phyloP scores from a whole-genome alignment of 163 green algal species.

The Volvox carteri region DNA sequence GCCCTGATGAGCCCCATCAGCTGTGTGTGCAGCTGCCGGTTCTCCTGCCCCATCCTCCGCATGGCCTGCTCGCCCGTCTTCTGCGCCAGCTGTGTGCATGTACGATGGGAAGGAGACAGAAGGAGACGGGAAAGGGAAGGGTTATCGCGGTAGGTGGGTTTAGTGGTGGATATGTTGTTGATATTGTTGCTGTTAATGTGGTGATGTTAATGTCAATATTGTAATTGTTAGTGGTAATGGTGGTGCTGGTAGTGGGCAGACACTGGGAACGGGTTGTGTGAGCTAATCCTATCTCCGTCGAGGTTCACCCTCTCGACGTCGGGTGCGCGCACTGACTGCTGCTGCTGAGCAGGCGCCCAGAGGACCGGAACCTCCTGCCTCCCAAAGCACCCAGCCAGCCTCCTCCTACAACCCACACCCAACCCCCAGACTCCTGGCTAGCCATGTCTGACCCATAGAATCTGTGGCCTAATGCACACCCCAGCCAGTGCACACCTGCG shows the following conservation, averaged over 20 bases:
- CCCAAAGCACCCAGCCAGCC: not conserved
- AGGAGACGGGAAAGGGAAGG: not conserved
- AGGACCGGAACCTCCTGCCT: too few species aligned
- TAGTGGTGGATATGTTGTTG: not conserved
- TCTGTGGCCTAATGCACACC: too few species aligned
- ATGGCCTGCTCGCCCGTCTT: conserved; percentile 13
- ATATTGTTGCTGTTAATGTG: not conserved
- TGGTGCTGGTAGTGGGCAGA: too few species aligned
- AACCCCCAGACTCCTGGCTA: not conserved
- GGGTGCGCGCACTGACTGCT: too few species aligned
- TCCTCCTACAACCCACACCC: not conserved
- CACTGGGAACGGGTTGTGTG: not conserved
- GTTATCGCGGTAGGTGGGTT: not conserved
- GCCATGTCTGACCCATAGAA: not conserved
- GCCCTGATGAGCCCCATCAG: conserved; percentile 5
- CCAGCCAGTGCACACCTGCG: not conserved
- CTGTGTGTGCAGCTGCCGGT: conserved; percentile 36
- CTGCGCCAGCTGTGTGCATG: conserved; percentile 20
- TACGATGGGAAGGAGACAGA: not conserved
- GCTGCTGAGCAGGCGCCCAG: too few species aligned
- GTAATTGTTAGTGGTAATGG: not conserved
- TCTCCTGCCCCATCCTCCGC: conserved; percentile 3
- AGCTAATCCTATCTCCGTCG: not conserved
- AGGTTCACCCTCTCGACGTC: not conserved
- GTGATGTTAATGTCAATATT: not conserved